These are phyloP conservation scores for Sporothrix luriei DNA, from an alignment of 2,329 filamentous ascomycete species.

Conservation along the genomic window DNA sequence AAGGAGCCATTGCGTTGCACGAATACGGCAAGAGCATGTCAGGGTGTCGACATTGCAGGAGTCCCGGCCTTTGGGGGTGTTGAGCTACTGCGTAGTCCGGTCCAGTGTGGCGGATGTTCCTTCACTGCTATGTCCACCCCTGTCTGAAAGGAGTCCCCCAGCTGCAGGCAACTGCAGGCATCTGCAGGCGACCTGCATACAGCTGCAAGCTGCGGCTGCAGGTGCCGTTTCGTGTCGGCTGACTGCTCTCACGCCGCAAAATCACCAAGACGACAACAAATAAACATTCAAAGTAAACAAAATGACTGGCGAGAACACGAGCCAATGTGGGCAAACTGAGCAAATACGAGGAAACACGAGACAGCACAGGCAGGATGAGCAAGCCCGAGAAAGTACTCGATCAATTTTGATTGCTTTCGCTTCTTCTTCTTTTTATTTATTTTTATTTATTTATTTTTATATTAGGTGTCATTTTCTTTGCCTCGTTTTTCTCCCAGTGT, in stretches of 20 bases:
- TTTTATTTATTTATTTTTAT: no score
- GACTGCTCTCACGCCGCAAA: conserved; percentile 18
- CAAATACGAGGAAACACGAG: no score
- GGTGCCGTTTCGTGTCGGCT: conserved; percentile 23
- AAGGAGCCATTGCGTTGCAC: not conserved
- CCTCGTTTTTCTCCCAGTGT: not conserved
- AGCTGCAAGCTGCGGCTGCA: conserved; percentile 4
- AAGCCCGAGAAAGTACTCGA: not conserved
- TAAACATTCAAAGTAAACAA: conserved; percentile 22
- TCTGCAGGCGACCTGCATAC: conserved; percentile 17
- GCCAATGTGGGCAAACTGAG: not conserved
- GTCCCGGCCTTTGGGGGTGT: not conserved
- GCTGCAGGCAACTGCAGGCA: conserved; percentile 12
- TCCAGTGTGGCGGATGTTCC: conserved; percentile 1
- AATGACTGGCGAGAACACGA: not conserved
- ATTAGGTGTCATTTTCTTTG: not conserved
- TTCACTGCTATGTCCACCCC: conserved; percentile 11
- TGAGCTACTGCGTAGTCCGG: not conserved
- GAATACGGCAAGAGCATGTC: conserved; percentile 13
- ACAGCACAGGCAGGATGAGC: no score
- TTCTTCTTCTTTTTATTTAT: not conserved
- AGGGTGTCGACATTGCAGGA: not conserved
- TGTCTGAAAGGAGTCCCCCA: not conserved
- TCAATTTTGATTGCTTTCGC: conserved; percentile 13
- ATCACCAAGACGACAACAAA: conserved; percentile 32